Base-by-base conservation (phyloP, 1,284 basidiomycete genomes). In the Xerocomus amazonicus region DNA sequence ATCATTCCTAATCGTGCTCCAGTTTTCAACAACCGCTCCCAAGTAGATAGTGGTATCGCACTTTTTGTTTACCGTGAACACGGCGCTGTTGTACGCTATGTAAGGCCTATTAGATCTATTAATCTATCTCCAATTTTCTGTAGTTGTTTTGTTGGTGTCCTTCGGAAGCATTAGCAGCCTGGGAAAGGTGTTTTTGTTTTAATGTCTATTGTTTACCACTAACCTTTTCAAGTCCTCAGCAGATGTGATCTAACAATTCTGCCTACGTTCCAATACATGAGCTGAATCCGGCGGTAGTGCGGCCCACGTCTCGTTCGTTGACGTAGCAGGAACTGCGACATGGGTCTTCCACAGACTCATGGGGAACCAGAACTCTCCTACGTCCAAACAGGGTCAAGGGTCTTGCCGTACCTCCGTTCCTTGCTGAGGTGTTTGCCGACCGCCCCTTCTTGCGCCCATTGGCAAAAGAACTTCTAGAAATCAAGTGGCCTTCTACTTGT, bases 21-120 rank as follows among this genome's bases (percentile, higher is more conserved):
- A 70, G 63, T 75, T 75, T 63, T 75, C 73, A 35, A 71, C 73
- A 37, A 71, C 74, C 1, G 68, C 71, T 12, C 67, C 75, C 36
- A 72, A 72, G 57, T 72, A 70, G 56, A 50, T 23, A 9, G 36
- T 35, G 3, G 13, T 19, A 23, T 23, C 19, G 19, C 36, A 23
- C 50, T 38, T 12, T 16, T 10, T 62, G 51, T 56, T 52, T 59
- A 46, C 45, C 48, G 9, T 48, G 40, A 49, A 39, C 12, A 31
- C 23, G 9, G 28, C 37, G 37, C 43, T 59, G 58, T 64, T 65
- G 67, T 70, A 69, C 61, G 56, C 50, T 66, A 27, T 66, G 63
- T 70, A 66, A 47, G 54, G 45, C 37, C 31, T 69, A 66, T 51
- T 48, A 38, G 48, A 66, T 59, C 42, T 53, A 3, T 53, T 68